Evolutionary conservation across 257 asterid species (phyloP).

Genomic region (Cinchona pubescens): DNA sequence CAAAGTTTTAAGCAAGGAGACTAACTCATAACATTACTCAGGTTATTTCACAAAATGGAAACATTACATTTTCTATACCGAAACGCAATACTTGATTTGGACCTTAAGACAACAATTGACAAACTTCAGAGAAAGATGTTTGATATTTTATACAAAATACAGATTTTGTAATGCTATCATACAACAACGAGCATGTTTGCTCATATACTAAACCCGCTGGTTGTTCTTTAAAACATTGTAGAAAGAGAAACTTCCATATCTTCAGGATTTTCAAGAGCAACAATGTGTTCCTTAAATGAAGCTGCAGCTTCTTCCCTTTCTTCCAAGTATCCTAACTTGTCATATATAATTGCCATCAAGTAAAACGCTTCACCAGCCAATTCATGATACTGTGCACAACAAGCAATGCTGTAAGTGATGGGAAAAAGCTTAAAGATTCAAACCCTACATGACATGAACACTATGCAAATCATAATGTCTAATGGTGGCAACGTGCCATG

Average conservation of each 20-base stretch:
- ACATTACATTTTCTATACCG: no score
- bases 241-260: constrained; percentile 38
- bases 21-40: no score
- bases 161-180: not conserved
- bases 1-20: no score
- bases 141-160: not conserved
- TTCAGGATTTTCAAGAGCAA: constrained; percentile 61
- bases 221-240: constrained; percentile 9
- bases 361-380: constrained; percentile 84
- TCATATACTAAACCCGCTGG: not conserved
- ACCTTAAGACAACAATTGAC: not conserved
- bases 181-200: not conserved
- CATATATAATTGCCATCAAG: constrained; percentile 73
- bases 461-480: not conserved
- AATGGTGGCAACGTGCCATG: not conserved
- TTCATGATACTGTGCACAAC: constrained; percentile 65
- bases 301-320: constrained; percentile 85
- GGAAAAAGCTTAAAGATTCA: not conserved
- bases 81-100: no score
- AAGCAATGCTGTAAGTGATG: constrained; percentile 15
- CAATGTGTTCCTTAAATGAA: constrained; percentile 64
- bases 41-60: no score
- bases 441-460: not conserved
- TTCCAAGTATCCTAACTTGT: constrained; percentile 63
- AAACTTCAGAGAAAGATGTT: not conserved